Base-by-base conservation (phyloP, 208 protist species). In the Angomonas ambiguus region DNA sequence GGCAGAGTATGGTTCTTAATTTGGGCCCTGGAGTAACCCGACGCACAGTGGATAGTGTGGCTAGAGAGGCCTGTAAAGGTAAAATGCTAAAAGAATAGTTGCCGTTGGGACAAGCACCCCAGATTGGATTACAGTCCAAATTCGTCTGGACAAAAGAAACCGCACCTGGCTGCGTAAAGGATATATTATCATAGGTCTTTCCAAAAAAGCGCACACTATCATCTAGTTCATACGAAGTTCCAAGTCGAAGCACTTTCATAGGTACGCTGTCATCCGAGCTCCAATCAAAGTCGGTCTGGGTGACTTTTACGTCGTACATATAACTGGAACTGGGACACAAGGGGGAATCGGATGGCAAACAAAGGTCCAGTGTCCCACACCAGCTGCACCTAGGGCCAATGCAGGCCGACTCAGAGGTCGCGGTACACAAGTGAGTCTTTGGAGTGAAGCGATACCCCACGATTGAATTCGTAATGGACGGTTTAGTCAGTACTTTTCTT, bases 81-180 rank as follows among this genome's bases (percentile, higher is more conserved):
- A 75, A 51, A 32, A 71, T 67, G 27, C 59, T 16, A 33, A 67
- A 67, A 11, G 38, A 55, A 58, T 72, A 74, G 60, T 72, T 72
- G 27, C 65, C 74, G 49, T 72, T 64, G 25, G 63, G 55, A 57
- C 69, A 74, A 57, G 65, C 49, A 28, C 51, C 62, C 34, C 62
- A 51, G 8, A 72, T 32, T 11, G 74, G 58, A 24, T 32, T 66
- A 49, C 65, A 67, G 10, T 4, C 18, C 45, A 53, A 24, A 5
- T 3, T 22, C 45, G 3, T 4, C 3, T 53, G 8, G 3, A 5
- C 24, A 3, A 27, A 5, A 13, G 45, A 53, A 20, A n/a, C 18
- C 4, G 45, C 45, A 24, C 45, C 45, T 8, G 45, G 45, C 3
- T 3, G 3, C 18, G 24, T 24, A 53, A 53, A 53, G 45, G 45